Evolutionary conservation across 495 filamentous ascomycete species (phyloP).

Genomic region (Tuber melanosporum): DNA sequence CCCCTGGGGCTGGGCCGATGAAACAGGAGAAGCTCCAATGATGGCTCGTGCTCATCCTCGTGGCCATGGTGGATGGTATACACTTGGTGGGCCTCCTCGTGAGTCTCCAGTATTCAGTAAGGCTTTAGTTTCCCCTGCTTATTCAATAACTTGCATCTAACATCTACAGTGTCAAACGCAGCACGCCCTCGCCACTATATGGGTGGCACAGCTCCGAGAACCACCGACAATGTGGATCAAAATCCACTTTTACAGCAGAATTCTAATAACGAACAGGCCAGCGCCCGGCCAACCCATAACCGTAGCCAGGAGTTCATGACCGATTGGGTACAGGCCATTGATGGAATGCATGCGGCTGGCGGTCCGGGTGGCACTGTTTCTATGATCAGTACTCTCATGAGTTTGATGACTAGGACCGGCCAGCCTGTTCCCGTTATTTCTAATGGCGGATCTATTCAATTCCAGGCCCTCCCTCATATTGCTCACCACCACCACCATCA

Average conservation of each 20-base stretch:
- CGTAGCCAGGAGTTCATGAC: conserved; percentile 43
- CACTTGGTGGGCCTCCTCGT: conserved; percentile 40
- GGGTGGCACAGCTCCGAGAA: conserved; percentile 29
- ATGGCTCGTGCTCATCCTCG: conserved; percentile 43
- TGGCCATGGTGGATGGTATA: conserved; percentile 50
- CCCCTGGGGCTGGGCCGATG: conserved; percentile 42
- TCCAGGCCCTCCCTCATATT: conserved; percentile 47
- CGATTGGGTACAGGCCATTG: conserved; percentile 56
- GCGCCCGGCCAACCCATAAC: conserved; percentile 30
- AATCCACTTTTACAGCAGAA: conserved; percentile 41
- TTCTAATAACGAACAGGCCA: conserved; percentile 34
- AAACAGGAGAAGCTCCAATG: conserved; percentile 44
- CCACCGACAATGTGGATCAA: conserved; percentile 31
- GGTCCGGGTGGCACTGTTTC: conserved; percentile 48
- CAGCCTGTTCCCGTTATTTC: conserved; percentile 40
- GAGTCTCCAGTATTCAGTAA: conserved; percentile 42
- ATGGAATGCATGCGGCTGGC: conserved; percentile 46
- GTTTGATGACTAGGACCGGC: conserved; percentile 48
- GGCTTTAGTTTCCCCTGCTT: conserved; percentile 20
- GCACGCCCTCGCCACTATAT: conserved; percentile 37
- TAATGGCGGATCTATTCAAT: conserved; percentile 52
- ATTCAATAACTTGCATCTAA: conserved; percentile 29
- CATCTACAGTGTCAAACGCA: conserved; percentile 35
- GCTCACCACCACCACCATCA: conserved; percentile 34
- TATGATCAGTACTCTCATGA: conserved; percentile 56